Evolutionary conservation across 2,329 filamentous ascomycete genomes (phyloP).

Genomic region (Colletotrichum tabaci): DNA sequence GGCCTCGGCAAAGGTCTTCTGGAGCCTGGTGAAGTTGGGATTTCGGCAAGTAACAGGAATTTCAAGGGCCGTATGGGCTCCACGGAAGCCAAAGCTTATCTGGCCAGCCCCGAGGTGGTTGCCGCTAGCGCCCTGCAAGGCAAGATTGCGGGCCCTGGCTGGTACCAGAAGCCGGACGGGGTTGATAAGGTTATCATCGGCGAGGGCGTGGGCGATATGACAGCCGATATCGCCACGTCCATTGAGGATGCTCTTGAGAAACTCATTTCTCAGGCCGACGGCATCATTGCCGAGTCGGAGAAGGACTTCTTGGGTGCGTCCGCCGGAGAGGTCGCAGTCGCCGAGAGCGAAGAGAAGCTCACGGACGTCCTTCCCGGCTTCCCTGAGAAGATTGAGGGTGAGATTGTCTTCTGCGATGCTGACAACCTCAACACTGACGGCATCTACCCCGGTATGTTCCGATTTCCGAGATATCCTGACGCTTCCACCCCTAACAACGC

Average conservation of each 20-base stretch:
- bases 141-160: constrained; percentile 81
- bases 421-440: constrained; percentile 91
- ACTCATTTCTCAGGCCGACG: constrained; percentile 78
- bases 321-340: constrained; percentile 44
- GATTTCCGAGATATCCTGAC: rapidly evolving
- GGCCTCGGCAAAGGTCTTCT: constrained; percentile 82
- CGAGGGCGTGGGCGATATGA: constrained; percentile 77
- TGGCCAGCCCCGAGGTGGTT: constrained; percentile 91
- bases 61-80: constrained; percentile 94
- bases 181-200: constrained; percentile 78
- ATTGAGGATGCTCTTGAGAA: constrained; percentile 81
- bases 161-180: constrained; percentile 80
- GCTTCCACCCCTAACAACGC: constrained; percentile 56
- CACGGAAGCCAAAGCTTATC: constrained; percentile 84
- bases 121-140: constrained; percentile 87
- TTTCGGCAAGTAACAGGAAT: constrained; percentile 88
- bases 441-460: constrained; percentile 82
- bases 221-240: constrained; percentile 75
- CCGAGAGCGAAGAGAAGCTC: constrained; percentile 51
- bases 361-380: constrained; percentile 89
- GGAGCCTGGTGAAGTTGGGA: constrained; percentile 88
- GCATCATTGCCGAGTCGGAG: constrained; percentile 69
- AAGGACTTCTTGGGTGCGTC: constrained; percentile 57
- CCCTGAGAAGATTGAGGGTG: constrained; percentile 84
- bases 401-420: constrained; percentile 89